A percentile compares a stretch with the other conserved stretches of the same genome.
Conservation (phyloP, 2,329 filamentous ascomycete genomes). For the Taxawa tesnikishii region DNA sequence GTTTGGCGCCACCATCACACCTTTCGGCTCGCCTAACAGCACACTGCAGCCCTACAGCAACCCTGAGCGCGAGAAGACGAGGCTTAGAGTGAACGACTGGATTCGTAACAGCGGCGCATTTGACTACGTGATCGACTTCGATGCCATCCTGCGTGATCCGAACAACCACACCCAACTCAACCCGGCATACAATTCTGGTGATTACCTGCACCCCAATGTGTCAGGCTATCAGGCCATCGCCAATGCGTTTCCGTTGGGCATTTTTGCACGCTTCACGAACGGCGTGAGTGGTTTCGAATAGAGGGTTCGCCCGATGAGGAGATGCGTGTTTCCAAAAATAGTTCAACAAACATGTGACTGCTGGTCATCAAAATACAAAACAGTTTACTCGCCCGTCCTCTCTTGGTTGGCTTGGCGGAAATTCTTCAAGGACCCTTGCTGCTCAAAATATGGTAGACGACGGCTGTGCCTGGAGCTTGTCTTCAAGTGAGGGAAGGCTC, state of each 20-base stretch:
- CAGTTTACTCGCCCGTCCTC: too few species aligned
- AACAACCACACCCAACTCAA: conserved; percentile 36
- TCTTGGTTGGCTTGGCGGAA: too few species aligned
- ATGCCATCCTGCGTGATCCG: conserved; percentile 41
- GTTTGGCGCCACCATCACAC: conserved; percentile 55
- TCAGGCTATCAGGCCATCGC: conserved; percentile 49
- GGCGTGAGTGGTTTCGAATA: conserved; percentile 11
- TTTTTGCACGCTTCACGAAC: conserved; percentile 30
- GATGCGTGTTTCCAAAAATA: too few species aligned
- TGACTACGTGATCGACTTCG: conserved; percentile 52
- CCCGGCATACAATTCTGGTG: conserved; percentile 44
- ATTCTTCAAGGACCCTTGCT: too few species aligned
- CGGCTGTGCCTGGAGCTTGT: too few species aligned
- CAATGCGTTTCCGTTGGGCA: conserved; percentile 42
- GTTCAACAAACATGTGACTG: too few species aligned
- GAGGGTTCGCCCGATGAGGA: too few species aligned
- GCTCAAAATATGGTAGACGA: too few species aligned
- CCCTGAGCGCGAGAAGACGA: conserved; percentile 41
- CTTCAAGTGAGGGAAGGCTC: too few species aligned
- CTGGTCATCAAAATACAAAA: too few species aligned
- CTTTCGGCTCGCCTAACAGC: conserved; percentile 37
- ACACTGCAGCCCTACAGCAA: conserved; percentile 41
- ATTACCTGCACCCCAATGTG: conserved; percentile 52
- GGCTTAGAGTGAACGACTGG: conserved; percentile 48
- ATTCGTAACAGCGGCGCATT: conserved; percentile 45